These are phyloP conservation scores for Talinum fruticosum DNA, from an alignment of 148 eudicot genomes.

Conservation along the genomic window DNA sequence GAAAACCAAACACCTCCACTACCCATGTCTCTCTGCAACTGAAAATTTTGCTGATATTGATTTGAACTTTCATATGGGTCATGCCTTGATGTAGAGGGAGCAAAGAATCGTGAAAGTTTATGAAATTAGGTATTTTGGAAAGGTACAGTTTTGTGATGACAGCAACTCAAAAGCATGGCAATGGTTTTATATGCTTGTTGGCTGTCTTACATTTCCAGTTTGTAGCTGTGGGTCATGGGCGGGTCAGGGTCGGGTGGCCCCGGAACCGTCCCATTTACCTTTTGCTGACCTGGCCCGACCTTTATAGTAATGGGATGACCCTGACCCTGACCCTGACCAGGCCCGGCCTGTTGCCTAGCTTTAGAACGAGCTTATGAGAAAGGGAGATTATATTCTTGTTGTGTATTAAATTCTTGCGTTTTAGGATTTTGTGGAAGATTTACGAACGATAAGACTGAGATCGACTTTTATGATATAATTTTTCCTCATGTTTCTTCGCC, in stretches of 20 bases:
- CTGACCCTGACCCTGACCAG: no score
- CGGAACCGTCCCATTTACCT: no score
- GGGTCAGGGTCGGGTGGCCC: no score
- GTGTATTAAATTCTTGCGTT: no score
- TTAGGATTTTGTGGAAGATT: not conserved
- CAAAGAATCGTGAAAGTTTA: conserved; percentile 35
- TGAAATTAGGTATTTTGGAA: conserved; percentile 38
- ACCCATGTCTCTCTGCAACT: conserved; percentile 23
- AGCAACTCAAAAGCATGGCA: conserved; percentile 24
- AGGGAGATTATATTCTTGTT: no score
- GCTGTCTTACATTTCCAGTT: no score
- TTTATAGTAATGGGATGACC: no score
- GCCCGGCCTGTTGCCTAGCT: no score
- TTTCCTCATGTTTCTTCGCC: not conserved
- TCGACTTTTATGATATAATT: not conserved
- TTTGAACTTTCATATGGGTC: conserved; percentile 29
- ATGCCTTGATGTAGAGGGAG: conserved; percentile 27
- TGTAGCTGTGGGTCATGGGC: no score
- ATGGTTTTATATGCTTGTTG: no score
- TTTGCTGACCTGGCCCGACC: no score
- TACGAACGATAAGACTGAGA: not conserved
- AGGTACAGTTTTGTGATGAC: conserved; percentile 30
- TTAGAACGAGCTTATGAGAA: no score
- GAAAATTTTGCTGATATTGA: conserved; percentile 9
- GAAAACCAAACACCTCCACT: conserved; percentile 25